phyloP scores from a whole-genome alignment of 371 early-diverging fungal species.

The Mortierella polycephala region DNA sequence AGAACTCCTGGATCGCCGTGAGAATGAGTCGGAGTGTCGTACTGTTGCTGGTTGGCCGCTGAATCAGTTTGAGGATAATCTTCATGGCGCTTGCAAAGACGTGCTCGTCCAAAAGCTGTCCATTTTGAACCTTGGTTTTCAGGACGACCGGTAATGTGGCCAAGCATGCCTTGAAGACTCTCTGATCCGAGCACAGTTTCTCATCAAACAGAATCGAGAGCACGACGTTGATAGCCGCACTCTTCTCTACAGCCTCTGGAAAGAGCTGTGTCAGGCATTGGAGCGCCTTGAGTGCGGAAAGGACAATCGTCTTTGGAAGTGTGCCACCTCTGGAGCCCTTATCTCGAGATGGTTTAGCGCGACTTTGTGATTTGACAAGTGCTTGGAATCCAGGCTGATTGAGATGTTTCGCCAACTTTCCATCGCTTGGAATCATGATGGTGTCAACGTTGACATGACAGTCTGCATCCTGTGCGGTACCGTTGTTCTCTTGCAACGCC shows the following conservation, averaged over 20 bases:
- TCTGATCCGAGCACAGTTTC: constrained; percentile 56
- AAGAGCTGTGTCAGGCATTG: constrained; percentile 31
- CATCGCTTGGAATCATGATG: constrained; percentile 17
- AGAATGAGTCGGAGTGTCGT: constrained; percentile 58
- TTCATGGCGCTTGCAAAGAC: constrained; percentile 52
- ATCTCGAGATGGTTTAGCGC: constrained; percentile 25
- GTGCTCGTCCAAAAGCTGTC: constrained; percentile 43
- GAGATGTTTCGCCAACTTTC: constrained; percentile 23
- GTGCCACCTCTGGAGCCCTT: constrained; percentile 40
- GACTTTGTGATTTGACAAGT: constrained; percentile 19
- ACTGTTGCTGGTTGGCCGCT: constrained; percentile 52
- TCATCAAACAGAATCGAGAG: constrained; percentile 53
- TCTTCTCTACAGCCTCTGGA: constrained; percentile 30
- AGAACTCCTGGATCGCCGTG: constrained; percentile 57
- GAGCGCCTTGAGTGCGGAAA: constrained; percentile 39
- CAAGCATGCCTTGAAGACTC: constrained; percentile 60
- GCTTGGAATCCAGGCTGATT: constrained; percentile 32
- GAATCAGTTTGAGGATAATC: constrained; percentile 53
- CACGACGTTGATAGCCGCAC: constrained; percentile 36
- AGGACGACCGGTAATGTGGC: constrained; percentile 53
- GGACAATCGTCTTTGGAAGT: constrained; percentile 38
- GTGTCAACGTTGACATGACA: background rate
- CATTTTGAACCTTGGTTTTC: constrained; percentile 45
- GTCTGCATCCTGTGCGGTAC: background rate
- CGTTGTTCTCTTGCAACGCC: constrained; percentile 28